Evolutionary conservation across 208 protist genomes (phyloP).

Genomic region (Leptomonas seymouri): DNA sequence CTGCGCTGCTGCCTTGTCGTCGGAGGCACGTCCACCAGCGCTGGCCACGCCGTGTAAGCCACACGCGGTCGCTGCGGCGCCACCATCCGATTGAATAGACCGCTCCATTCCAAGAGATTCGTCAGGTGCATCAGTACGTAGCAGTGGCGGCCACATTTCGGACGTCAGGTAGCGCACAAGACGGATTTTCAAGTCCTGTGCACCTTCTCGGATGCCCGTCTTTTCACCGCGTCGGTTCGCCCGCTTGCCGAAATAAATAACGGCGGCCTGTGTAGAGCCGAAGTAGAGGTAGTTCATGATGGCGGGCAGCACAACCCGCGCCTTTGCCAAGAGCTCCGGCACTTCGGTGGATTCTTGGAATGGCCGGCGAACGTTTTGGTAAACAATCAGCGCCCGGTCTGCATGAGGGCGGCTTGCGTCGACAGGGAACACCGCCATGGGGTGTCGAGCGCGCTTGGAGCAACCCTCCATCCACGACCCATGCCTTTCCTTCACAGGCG

Average conservation of each 20-base stretch:
- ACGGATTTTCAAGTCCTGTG: conserved; percentile 69
- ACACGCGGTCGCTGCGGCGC: background rate
- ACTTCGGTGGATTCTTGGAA: conserved; percentile 31
- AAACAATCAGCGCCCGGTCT: conserved; percentile 53
- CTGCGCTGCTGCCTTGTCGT: conserved; percentile 9
- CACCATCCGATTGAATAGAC: background rate
- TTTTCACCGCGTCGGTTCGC: conserved; percentile 32
- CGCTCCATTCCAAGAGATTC: conserved; percentile 44
- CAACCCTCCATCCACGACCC: conserved; percentile 15
- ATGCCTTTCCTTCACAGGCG: background rate
- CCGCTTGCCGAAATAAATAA: conserved; percentile 71
- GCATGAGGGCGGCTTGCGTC: conserved; percentile 20
- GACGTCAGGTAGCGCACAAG: conserved; percentile 65
- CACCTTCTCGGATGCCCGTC: conserved; percentile 45
- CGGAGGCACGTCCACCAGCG: background rate
- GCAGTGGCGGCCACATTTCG: conserved; percentile 68
- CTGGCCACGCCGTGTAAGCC: background rate
- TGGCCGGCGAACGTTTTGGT: conserved; percentile 49
- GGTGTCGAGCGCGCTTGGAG: conserved; percentile 8
- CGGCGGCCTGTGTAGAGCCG: conserved; percentile 43
- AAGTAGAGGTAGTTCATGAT: conserved; percentile 80
- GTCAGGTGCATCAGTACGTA: conserved; percentile 68
- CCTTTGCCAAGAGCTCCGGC: conserved; percentile 43
- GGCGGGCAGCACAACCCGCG: conserved; percentile 51
- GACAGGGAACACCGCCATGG: conserved; percentile 5